These are phyloP conservation scores for Pyrenophora tritici-repentis DNA, from an alignment of 2,329 filamentous ascomycete genomes.

Conservation along the genomic window DNA sequence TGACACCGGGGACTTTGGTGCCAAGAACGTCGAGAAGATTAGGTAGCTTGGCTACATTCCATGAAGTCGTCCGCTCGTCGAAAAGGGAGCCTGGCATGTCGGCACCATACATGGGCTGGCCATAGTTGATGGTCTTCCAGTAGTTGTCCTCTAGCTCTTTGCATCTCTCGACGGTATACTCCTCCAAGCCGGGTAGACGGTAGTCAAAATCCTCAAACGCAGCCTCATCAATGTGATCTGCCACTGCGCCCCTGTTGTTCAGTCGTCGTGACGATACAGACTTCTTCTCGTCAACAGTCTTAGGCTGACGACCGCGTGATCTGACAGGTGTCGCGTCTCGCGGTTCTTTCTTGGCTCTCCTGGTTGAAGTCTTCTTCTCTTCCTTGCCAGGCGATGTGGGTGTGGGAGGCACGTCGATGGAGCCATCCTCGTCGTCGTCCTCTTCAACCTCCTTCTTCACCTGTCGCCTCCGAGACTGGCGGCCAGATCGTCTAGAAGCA, in stretches of 20 bases:
- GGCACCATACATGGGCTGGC: constrained; percentile 90
- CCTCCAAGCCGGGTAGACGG: constrained; percentile 77
- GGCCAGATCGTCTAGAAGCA: constrained; percentile 55
- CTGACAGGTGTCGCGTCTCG: constrained; percentile 58
- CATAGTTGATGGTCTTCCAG: constrained; percentile 97
- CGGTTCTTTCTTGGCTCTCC: constrained; percentile 44
- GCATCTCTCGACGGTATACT: constrained; percentile 89
- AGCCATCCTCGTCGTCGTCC: constrained; percentile 43
- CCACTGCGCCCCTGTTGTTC: constrained; percentile 78
- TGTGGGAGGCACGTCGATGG: constrained; percentile 47
- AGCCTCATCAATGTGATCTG: constrained; percentile 82
- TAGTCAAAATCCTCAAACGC: constrained; percentile 93
- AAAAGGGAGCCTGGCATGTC: constrained; percentile 97
- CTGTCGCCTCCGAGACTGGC: constrained; percentile 47
- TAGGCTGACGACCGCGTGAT: constrained; percentile 58
- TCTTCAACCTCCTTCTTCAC: constrained; percentile 30
- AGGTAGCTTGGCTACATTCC: constrained; percentile 94
- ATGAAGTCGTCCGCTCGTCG: constrained; percentile 78
- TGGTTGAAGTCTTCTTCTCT: constrained; percentile 41
- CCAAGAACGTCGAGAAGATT: constrained; percentile 93
- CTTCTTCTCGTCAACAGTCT: constrained; percentile 52
- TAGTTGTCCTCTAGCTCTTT: constrained; percentile 93
- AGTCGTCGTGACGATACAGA: constrained; percentile 87
- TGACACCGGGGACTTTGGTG: constrained; percentile 94
- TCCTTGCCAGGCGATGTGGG: constrained; percentile 52